Percentiles rank a stretch among this genome's conserved stretches.
Conservation (phyloP, 257 asterid species). For the Craterostigma plantagineum region DNA sequence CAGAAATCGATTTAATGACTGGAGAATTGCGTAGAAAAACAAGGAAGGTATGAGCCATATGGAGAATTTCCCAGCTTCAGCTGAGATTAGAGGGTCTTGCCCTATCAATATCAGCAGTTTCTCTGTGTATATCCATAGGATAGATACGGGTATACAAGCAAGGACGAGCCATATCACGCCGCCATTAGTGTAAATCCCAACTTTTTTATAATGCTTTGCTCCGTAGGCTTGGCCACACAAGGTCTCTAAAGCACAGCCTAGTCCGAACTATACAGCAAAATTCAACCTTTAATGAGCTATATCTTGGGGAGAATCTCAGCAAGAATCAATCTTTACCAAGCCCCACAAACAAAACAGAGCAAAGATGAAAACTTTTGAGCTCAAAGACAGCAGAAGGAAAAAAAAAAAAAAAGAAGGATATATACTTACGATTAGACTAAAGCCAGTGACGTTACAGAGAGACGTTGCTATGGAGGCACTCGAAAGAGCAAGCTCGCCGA, state of each 20-base stretch:
- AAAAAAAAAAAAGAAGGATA: too few relatives aligned
- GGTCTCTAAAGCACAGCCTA: conserved; percentile 76
- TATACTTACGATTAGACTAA: conserved; percentile 23
- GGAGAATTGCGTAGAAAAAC: conserved; percentile 60
- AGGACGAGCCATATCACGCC: conserved; percentile 36
- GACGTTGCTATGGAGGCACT: conserved; percentile 49
- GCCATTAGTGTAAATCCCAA: conserved; percentile 36
- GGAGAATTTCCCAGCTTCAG: conserved; percentile 48
- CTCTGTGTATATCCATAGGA: conserved; percentile 44
- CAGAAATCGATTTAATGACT: conserved; percentile 48
- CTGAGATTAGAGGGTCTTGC: conserved; percentile 53
- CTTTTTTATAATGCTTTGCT: conserved; percentile 41
- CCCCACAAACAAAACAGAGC: neutral
- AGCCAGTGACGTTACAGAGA: conserved; percentile 38
- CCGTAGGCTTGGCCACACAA: conserved; percentile 89
- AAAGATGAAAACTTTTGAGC: too few relatives aligned
- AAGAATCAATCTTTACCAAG: neutral
- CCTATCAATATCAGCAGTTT: conserved; percentile 31
- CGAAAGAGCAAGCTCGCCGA: conserved; percentile 33
- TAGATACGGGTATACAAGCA: conserved; percentile 38
- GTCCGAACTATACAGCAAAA: conserved; percentile 33
- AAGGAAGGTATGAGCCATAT: conserved; percentile 53
- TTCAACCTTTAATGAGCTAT: neutral
- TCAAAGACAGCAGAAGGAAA: too few relatives aligned
- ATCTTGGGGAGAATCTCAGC: neutral